Evolutionary conservation across 2,329 filamentous ascomycete species (phyloP).

Genomic region (Cladophialophora carrionii): DNA sequence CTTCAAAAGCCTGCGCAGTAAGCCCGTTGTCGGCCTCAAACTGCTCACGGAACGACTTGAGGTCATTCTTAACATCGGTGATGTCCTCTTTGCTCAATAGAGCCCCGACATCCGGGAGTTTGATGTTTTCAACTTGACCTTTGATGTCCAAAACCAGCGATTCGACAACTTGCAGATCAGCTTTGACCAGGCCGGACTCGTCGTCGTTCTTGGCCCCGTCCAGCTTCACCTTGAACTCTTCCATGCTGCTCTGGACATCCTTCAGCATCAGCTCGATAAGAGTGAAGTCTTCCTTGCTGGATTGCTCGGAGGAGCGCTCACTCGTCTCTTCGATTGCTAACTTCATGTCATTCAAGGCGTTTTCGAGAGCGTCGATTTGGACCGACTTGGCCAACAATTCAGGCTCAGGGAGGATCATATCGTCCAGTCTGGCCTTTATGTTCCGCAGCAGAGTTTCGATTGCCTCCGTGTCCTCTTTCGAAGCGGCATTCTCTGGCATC

Average conservation of each 20-base stretch:
- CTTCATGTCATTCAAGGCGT: conserved; percentile 73
- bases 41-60: conserved; percentile 73
- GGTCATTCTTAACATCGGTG: conserved; percentile 67
- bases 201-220: conserved; percentile 48
- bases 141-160: conserved; percentile 85
- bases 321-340: conserved; percentile 68
- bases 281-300: conserved; percentile 77
- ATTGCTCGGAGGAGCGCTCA: conserved; percentile 68
- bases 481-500: conserved; percentile 59
- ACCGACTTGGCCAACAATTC: conserved; percentile 69
- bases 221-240: conserved; percentile 64
- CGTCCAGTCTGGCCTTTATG: conserved; percentile 84
- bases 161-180: conserved; percentile 79
- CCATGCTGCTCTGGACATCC: conserved; percentile 73
- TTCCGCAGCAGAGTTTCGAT: conserved; percentile 90
- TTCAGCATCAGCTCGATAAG: conserved; percentile 76
- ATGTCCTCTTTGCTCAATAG: conserved; percentile 78
- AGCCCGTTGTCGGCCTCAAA: conserved; percentile 70
- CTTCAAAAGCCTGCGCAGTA: conserved; percentile 77
- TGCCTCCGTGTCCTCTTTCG: conserved; percentile 82
- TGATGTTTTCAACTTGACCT: conserved; percentile 71
- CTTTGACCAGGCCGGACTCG: conserved; percentile 68
- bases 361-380: conserved; percentile 65
- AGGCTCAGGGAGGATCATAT: conserved; percentile 67
- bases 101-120: conserved; percentile 69